Base-by-base conservation (phyloP, 192 early-diverging fungal species). In the Allomyces javanicus region DNA sequence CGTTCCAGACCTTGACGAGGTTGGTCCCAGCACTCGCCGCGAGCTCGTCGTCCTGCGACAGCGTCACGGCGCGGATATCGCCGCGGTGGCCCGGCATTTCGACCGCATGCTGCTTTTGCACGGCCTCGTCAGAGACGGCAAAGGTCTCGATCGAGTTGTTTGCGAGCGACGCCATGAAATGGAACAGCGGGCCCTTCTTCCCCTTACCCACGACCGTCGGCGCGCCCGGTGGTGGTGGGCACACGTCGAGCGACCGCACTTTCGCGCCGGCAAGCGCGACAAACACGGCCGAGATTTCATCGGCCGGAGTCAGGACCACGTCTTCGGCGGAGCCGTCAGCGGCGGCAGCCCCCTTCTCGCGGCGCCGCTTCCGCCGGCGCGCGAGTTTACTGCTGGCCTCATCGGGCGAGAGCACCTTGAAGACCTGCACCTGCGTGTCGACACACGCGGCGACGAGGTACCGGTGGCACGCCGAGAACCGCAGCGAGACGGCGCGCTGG, bases 1-100 rank as follows among this genome's bases (percentile, higher is more conserved):
- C 75, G 64, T 92, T 94, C 94, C 94, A 99, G 58, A 99, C 71
- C 66, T 96, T 96, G 68, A 97, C 74, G 1, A 78, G 75, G 70
- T 85, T 86, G 76, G 67, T 45, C 25, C 64, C 91, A 9, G 86
- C 92, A 61, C 92, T 90, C 24, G 84, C 86, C 9, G 97, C 75
- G 62, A 93, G 72, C 70, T 89, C 87, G 70, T 91, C 90, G 75
- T 97, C 91, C 9, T 83, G 81, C 70, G 89, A 93, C 44, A 99
- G 74, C n/a, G 90, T 84, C 63, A 99, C 74, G 12, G 90, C 82
- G 44, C 94, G 88, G 43, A 93, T 81, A 74, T 99, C 96, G 24
- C 83, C 81, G 24, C 96, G 82, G 74, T 99, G 96, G 12, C 96
- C 96, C 17, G 80, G 78, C 33, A 90, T 71, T 70, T 97, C 94